Evolutionary conservation across 305 asterid species (phyloP).

Genomic region (Solanum hybrid): DNA sequence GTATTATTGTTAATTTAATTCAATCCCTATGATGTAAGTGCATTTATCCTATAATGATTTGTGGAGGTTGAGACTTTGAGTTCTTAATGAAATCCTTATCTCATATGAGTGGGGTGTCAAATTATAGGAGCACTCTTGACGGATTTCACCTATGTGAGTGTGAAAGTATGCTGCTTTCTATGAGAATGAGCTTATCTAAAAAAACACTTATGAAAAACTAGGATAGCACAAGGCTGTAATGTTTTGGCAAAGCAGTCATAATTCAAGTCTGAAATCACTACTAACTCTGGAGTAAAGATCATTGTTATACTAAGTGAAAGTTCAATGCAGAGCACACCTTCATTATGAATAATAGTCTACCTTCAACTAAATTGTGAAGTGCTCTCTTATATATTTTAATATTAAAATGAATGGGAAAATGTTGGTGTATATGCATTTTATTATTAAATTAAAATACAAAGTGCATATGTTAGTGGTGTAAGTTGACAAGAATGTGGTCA

Average conservation of each 20-base stretch:
- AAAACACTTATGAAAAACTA: background rate
- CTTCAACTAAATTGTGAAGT: background rate
- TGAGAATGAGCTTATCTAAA: background rate
- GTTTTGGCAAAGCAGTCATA: background rate
- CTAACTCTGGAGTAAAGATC: background rate
- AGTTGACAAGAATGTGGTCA: background rate
- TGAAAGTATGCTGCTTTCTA: background rate
- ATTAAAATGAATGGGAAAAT: background rate
- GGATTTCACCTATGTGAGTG: background rate
- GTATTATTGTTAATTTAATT: no score
- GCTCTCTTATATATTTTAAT: background rate
- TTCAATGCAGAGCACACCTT: background rate
- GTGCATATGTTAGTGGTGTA: background rate
- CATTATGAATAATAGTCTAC: background rate
- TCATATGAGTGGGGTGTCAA: background rate
- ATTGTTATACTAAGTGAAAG: background rate
- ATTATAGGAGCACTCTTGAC: background rate
- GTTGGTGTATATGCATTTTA: no score
- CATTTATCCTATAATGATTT: background rate
- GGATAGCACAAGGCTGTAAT: background rate
- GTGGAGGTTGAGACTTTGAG: background rate
- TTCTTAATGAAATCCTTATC: no score
- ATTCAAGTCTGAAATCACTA: background rate
- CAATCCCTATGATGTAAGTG: background rate
- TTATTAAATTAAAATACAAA: background rate